Evolutionary conservation across 345 rosid species (phyloP).

Genomic region (Barbarea vulgaris): DNA sequence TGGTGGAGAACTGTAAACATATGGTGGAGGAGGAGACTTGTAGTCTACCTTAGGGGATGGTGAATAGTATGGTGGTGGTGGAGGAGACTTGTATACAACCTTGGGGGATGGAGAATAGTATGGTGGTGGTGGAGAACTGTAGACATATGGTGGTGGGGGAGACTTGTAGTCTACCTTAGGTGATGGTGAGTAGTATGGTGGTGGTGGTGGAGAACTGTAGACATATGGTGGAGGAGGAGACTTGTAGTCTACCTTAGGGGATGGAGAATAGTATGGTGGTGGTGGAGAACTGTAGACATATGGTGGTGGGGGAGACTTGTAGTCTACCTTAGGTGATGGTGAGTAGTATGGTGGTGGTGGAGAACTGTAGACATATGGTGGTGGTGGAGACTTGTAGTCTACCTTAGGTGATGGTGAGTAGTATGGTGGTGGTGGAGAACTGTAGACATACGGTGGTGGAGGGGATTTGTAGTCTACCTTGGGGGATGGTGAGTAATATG

Average conservation of each 20-base stretch:
- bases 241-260: background rate
- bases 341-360: slow-evolving; percentile 18
- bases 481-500: background rate
- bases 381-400: slow-evolving; percentile 20
- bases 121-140: too few species aligned
- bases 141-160: too few species aligned
- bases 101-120: too few species aligned
- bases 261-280: slow-evolving; percentile 19
- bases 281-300: slow-evolving; percentile 8
- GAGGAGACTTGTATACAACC: slow-evolving; percentile 13
- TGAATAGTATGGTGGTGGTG: slow-evolving; percentile 22
- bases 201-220: slow-evolving; percentile 22
- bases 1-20: slow-evolving; percentile 10
- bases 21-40: slow-evolving; percentile 28
- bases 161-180: slow-evolving; percentile 20
- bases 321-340: background rate
- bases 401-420: too few species aligned
- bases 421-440: background rate
- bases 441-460: background rate
- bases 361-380: background rate
- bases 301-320: slow-evolving; percentile 22
- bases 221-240: slow-evolving; percentile 25
- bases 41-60: background rate
- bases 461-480: background rate
- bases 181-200: background rate